A percentile compares a stretch with the other conserved stretches of the same genome.
Conservation (phyloP, 108 stramenopile species). For the Fragilariopsis cylindrus region DNA sequence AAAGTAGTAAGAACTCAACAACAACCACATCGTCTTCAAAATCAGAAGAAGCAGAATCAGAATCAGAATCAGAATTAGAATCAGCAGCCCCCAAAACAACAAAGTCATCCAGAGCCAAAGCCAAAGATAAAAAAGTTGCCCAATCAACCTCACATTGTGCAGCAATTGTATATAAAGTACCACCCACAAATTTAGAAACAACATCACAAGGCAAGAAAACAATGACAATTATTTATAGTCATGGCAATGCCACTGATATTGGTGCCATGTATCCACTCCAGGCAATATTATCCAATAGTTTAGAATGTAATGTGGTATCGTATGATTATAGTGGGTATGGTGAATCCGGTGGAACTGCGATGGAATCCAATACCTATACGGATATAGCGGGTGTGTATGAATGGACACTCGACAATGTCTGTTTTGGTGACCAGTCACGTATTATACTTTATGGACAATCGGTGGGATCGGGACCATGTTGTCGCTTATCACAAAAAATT, state of each 20-base stretch:
- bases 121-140: neutral
- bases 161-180: constrained; percentile 64
- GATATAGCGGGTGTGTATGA: constrained; percentile 85
- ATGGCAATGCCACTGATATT: constrained; percentile 90
- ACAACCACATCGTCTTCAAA: no score
- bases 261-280: constrained; percentile 82
- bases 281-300: constrained; percentile 56
- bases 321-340: constrained; percentile 93
- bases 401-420: constrained; percentile 55
- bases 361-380: constrained; percentile 79
- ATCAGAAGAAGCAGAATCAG: neutral
- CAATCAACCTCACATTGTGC: constrained; percentile 46
- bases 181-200: constrained; percentile 1
- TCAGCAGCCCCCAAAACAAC: neutral
- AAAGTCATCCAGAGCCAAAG: neutral
- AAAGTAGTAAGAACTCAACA: neutral
- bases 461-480: constrained; percentile 88
- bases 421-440: constrained; percentile 34
- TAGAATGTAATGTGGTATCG: constrained; percentile 72
- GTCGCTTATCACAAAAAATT: constrained; percentile 57
- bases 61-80: neutral
- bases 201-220: constrained; percentile 35
- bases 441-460: constrained; percentile 89
- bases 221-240: constrained; percentile 82
- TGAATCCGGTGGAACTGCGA: constrained; percentile 73